Evolutionary conservation across 2,329 filamentous ascomycete genomes (phyloP).

Genomic region (Trichoderma semiorbis): DNA sequence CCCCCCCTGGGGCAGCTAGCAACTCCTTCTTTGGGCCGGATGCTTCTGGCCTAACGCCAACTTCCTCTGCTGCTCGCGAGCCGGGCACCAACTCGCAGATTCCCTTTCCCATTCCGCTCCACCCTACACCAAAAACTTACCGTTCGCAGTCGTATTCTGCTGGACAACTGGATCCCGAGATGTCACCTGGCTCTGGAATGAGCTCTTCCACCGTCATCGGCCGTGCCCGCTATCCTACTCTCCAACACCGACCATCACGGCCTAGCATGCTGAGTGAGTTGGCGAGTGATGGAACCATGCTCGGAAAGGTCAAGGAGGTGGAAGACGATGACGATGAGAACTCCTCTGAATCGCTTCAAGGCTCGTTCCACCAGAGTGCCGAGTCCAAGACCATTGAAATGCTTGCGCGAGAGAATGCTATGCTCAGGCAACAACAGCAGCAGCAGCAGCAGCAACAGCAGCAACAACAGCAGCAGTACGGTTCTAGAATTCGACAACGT

Average conservation of each 20-base stretch:
- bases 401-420: conserved; percentile 59
- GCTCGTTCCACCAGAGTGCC: conserved; percentile 50
- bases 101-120: conserved; percentile 81
- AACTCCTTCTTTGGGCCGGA: conserved; percentile 51
- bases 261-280: conserved; percentile 74
- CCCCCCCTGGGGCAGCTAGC: conserved; percentile 42
- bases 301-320: conserved; percentile 67
- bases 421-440: conserved; percentile 52
- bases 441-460: conserved; percentile 45
- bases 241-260: conserved; percentile 78
- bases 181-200: conserved; percentile 37
- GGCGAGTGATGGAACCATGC: conserved; percentile 58
- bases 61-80: conserved; percentile 51
- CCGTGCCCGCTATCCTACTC: conserved; percentile 59
- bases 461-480: conserved; percentile 46
- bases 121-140: conserved; percentile 88
- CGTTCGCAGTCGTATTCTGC: conserved; percentile 96
- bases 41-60: conserved; percentile 40
- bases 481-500: conserved; percentile 53
- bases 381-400: conserved; percentile 63
- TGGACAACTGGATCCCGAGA: conserved; percentile 76
- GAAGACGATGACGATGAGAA: conserved; percentile 64
- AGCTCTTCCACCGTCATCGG: conserved; percentile 48
- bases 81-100: conserved; percentile 61
- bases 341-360: conserved; percentile 46